Conservation (phyloP, 176 grass and related monocot genomes). For the Rhynchospora tenuis region DNA sequence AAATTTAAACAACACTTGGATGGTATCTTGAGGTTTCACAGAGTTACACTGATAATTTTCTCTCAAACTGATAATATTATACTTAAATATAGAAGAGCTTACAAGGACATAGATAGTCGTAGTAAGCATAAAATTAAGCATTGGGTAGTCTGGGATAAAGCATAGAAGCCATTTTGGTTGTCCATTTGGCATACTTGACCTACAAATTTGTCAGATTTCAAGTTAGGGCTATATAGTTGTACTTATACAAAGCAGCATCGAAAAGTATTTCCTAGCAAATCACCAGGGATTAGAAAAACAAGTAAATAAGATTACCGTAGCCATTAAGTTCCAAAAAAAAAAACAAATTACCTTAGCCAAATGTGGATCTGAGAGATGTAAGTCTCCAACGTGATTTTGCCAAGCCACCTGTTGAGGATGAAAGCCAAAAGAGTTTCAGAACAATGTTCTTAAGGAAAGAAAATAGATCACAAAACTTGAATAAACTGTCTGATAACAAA, state of each 20-base stretch:
- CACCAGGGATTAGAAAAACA: neutral
- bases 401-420: slow-evolving; percentile 42
- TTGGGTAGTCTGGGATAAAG: slow-evolving; percentile 60
- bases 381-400: slow-evolving; percentile 68
- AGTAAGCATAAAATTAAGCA: slow-evolving; percentile 74
- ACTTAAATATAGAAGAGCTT: slow-evolving; percentile 28
- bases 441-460: slow-evolving; percentile 13
- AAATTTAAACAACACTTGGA: neutral
- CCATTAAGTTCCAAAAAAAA: too few species aligned
- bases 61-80: slow-evolving; percentile 14
- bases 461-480: neutral
- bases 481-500: slow-evolving; percentile 9
- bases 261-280: neutral
- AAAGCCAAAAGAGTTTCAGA: neutral
- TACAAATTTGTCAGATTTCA: slow-evolving; percentile 27
- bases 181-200: slow-evolving; percentile 66
- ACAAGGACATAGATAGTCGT: slow-evolving; percentile 54
- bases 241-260: neutral
- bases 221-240: slow-evolving; percentile 2
- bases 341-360: slow-evolving; percentile 70
- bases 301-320: slow-evolving; percentile 39
- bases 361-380: slow-evolving; percentile 78
- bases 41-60: slow-evolving; percentile 1
- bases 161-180: slow-evolving; percentile 76
- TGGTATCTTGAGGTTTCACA: slow-evolving; percentile 4